Base-by-base conservation (phyloP, 352 stramenopile species). In the Aphanomyces euteiches region DNA sequence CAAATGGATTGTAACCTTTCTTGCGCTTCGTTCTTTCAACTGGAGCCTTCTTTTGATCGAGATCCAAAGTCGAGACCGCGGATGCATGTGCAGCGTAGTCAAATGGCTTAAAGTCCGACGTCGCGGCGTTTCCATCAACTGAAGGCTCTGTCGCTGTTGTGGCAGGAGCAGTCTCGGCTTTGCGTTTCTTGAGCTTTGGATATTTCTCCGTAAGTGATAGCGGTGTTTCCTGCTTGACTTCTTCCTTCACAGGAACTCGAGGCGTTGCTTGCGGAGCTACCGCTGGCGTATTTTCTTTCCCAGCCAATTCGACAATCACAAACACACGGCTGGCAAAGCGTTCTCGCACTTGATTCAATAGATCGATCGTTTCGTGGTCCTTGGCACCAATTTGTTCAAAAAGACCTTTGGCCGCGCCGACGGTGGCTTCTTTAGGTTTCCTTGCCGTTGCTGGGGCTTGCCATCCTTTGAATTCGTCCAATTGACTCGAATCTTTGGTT, bases 201-300 rank as follows among this genome's bases (percentile, higher is more conserved):
- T 93, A 93, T 3, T 82, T 80, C 73, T 95, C 87, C 0, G 84
- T 75, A 50, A 95, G 86, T 15, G 87, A 92, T 72, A 87, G 78
- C 13, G 87, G 85, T 34, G 86, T 68, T 38, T 59, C 64, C 36
- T 50, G 48, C 28, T 28, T 28, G 28, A 28, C 1, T 10, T 38
- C 12, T 10, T 67, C 74, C 34, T 63, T 17, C 38, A 67, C 47
- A 5, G 60, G 7, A 12, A 63, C 40, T 12, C 34, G n/a, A 8
- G 71, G 43, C 40, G 76, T 41, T 1, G 17, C 19, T 36, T 40
- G 5, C 74, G 66, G 47, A 36, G 41, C 47, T 61, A 53, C 43
- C 34, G 63, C 19, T 41, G 39, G 59, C 12, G n/a, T 41, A 21
- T 21, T 5, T 57, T 12, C 28, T 3, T 43, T 2, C 15, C 6